Base-by-base conservation (phyloP, 371 early-diverging fungal genomes). In the Conidiobolus incongruus region DNA sequence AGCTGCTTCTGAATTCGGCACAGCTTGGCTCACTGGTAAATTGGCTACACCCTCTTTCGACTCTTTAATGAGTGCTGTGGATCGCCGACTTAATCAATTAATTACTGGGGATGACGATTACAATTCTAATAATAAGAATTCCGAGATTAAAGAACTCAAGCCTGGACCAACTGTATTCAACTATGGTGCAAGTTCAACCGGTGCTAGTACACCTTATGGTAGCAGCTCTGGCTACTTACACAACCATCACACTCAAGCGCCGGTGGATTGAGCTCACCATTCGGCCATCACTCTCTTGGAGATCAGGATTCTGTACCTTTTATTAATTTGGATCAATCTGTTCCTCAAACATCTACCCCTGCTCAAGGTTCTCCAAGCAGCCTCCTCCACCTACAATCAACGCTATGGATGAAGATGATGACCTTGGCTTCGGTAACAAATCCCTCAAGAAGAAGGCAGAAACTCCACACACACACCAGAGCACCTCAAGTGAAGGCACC, bases 11-110 rank as follows among this genome's bases (percentile, higher is more conserved):
- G 28, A 29, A 24, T 26, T 32, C 29, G 32, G 30, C 8, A 29
- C 41, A 1, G 16, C 40, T 40, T 17, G 15, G 38, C 12, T 13
- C 26, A 40, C 16, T 24, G 45, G 51, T 42, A 72, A 67, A 46
- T 54, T 76, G 12, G 51, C 69, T 32, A 70, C 72, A 53, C 68
- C 68, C 16, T 62, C 70, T 15, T 53, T 72, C 13, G 73, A 74
- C 36, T 68, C 71, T 7, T 52, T 79, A 0, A 73, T 70, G 67
- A 74, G 66, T 20, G 64, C 73, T 2, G 50, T 80, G 22, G 81
- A 78, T 47, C 69, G 70, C 32, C 72, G 73, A 16, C 63, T 81
- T 36, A 75, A 72, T 44, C 75, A 72, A 42, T 68, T 84, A 50
- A 68, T 75, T 26, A 66, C 67, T 37, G 76, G 76, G 6, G 73